These are phyloP conservation scores for Arctostaphylos glauca DNA, from an alignment of 148 eudicot species.

Conservation along the genomic window DNA sequence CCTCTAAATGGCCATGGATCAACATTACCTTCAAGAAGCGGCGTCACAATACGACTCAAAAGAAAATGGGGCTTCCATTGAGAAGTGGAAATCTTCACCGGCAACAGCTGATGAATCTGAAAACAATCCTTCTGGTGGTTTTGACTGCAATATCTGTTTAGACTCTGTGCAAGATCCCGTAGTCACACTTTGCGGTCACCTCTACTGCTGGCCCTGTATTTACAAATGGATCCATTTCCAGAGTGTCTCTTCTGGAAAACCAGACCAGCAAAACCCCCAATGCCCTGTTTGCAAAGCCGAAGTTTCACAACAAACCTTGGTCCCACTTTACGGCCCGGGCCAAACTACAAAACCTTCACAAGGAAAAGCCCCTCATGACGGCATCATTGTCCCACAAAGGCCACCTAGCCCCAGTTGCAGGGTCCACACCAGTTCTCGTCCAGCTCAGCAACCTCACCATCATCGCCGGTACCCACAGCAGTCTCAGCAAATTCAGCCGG, in stretches of 20 bases:
- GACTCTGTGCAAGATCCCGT: constrained; percentile 79
- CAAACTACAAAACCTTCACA: constrained; percentile 32
- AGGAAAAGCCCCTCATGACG: constrained; percentile 21
- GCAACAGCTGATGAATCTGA: constrained; percentile 28
- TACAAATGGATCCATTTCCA: constrained; percentile 70
- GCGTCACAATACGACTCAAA: constrained; percentile 12
- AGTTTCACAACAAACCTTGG: constrained; percentile 45
- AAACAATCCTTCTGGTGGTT: constrained; percentile 40
- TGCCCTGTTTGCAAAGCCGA: constrained; percentile 90
- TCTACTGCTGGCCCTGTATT: constrained; percentile 96
- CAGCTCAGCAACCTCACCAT: constrained; percentile 28
- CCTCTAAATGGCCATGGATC: constrained; percentile 38
- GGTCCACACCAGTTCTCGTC: constrained; percentile 20
- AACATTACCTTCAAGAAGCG: constrained; percentile 29
- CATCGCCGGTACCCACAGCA: constrained; percentile 20
- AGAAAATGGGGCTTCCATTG: constrained; percentile 18
- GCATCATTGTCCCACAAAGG: constrained; percentile 46
- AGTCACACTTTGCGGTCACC: constrained; percentile 86
- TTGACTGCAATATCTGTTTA: constrained; percentile 88
- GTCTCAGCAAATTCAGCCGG: constrained; percentile 28
- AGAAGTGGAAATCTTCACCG: constrained; percentile 33
- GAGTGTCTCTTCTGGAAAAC: constrained; percentile 27
- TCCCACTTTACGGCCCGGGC: constrained; percentile 79
- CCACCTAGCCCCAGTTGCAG: constrained; percentile 49
- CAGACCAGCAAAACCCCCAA: constrained; percentile 39